Percentiles rank a stretch among this genome's conserved stretches.
These are phyloP conservation scores for Xylariaceae sp. DNA, from an alignment of 2,329 filamentous ascomycete genomes.

Conservation along the genomic window DNA sequence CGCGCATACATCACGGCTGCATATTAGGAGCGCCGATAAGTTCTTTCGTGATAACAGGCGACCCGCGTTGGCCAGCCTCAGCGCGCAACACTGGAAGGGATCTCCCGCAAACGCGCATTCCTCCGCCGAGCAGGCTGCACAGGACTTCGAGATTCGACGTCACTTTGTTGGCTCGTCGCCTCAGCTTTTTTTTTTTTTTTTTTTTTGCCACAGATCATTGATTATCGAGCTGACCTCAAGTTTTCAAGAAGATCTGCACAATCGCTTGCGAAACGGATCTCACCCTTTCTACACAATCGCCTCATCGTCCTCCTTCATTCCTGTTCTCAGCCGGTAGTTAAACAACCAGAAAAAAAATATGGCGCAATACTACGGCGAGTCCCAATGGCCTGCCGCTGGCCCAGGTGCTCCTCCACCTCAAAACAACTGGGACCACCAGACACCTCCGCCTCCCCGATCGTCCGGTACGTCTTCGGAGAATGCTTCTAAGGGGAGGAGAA, in stretches of 20 bases:
- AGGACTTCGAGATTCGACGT: too few species aligned
- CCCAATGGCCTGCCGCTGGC: constrained; percentile 33
- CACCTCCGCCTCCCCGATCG: constrained; percentile 66
- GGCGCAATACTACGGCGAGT: constrained; percentile 35
- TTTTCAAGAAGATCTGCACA: constrained; percentile 5
- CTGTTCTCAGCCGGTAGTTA: background rate
- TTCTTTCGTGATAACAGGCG: too few species aligned
- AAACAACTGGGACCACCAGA: constrained; percentile 68
- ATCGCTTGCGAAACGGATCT: background rate
- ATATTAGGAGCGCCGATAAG: too few species aligned
- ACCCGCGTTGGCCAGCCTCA: too few species aligned
- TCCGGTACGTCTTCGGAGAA: constrained; percentile 34
- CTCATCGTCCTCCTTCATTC: background rate
- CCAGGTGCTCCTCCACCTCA: constrained; percentile 44
- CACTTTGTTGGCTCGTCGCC: too few species aligned
- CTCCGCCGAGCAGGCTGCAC: too few species aligned
- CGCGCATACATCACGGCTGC: too few species aligned
- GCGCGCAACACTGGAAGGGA: too few species aligned
- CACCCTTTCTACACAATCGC: constrained; percentile 2
- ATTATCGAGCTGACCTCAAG: constrained; percentile 8
- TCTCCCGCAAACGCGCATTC: too few species aligned
- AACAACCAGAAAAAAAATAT: constrained; percentile 18
- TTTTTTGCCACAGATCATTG: too few species aligned
- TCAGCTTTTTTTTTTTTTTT: too few species aligned
- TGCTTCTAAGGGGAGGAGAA: background rate